phyloP scores from a whole-genome alignment of 805 yeast genomes.

The Metschnikowia lachancei region DNA sequence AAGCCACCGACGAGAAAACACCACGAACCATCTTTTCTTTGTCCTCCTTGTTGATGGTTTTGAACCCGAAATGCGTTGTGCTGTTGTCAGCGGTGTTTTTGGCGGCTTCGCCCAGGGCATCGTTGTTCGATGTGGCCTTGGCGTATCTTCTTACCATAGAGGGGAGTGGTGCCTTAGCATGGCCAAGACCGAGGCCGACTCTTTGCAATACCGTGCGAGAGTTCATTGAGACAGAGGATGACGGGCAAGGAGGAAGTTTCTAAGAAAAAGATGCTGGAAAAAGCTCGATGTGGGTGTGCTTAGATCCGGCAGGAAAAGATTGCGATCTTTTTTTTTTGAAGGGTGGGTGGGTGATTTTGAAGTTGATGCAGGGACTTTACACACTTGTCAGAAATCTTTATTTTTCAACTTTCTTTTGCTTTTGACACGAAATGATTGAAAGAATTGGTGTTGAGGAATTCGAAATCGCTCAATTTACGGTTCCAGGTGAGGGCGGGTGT shows the following conservation, averaged over 20 bases:
- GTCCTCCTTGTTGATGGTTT: conserved; percentile 72
- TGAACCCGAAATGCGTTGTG: conserved; percentile 93
- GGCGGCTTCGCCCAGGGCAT: neutral
- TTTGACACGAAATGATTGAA: no score
- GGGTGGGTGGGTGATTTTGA: no score
- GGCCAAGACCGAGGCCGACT: neutral
- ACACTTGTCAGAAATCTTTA: no score
- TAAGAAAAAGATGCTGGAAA: no score
- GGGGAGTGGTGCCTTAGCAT: neutral
- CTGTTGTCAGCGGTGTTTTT: conserved; percentile 11
- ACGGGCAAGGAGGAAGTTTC: neutral
- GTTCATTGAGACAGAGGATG: neutral
- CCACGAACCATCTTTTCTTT: conserved; percentile 82
- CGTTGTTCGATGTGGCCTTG: neutral
- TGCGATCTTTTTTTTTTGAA: no score
- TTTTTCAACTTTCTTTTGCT: no score
- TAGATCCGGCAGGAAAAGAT: no score
- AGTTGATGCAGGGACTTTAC: no score
- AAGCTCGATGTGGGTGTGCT: neutral
- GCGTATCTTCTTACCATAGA: neutral
- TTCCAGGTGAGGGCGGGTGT: no score
- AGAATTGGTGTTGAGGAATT: no score
- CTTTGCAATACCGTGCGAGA: neutral
- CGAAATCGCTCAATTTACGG: no score
- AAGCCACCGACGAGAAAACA: conserved; percentile 92